Percentiles rank a stretch among this genome's conserved stretches.
These are phyloP conservation scores for Kernera saxatilis DNA, from an alignment of 345 rosid genomes.

Conservation along the genomic window DNA sequence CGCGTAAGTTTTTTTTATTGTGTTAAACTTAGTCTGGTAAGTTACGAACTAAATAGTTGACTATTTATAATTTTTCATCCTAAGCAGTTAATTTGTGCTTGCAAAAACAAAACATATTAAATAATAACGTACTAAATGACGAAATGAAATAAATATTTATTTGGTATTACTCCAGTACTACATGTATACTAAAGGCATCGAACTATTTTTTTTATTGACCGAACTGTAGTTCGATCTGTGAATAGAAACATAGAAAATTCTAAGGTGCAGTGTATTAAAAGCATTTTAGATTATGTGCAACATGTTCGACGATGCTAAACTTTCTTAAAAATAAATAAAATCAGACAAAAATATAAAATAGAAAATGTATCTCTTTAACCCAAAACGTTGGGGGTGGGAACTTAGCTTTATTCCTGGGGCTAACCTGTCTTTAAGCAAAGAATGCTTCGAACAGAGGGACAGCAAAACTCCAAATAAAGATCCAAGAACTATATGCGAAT, in stretches of 20 bases:
- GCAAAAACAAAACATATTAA: background rate
- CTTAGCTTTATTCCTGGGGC: conserved; percentile 60
- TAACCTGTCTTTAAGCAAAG: conserved; percentile 71
- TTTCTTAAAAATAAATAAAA: conserved; percentile 20
- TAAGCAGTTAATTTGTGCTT: background rate
- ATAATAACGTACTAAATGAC: background rate
- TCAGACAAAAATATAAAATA: conserved; percentile 4
- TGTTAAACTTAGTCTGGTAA: too few species aligned
- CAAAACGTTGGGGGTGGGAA: conserved; percentile 32
- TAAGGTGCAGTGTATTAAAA: conserved; percentile 6
- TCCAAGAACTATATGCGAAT: background rate
- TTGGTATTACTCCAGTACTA: background rate
- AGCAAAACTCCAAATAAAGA: conserved; percentile 18
- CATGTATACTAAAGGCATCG: background rate
- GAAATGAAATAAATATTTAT: background rate
- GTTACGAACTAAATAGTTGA: too few species aligned
- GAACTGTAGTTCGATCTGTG: background rate
- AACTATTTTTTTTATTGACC: background rate
- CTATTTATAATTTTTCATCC: too few species aligned
- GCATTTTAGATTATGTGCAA: conserved; percentile 6
- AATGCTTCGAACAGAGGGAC: conserved; percentile 63
- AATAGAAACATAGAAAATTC: background rate
- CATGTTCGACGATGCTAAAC: conserved; percentile 30
- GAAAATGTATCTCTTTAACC: conserved; percentile 16
- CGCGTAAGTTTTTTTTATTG: too few species aligned